Evolutionary conservation across 2,329 filamentous ascomycete species (phyloP).

Genomic region (Trichoderma sp.): DNA sequence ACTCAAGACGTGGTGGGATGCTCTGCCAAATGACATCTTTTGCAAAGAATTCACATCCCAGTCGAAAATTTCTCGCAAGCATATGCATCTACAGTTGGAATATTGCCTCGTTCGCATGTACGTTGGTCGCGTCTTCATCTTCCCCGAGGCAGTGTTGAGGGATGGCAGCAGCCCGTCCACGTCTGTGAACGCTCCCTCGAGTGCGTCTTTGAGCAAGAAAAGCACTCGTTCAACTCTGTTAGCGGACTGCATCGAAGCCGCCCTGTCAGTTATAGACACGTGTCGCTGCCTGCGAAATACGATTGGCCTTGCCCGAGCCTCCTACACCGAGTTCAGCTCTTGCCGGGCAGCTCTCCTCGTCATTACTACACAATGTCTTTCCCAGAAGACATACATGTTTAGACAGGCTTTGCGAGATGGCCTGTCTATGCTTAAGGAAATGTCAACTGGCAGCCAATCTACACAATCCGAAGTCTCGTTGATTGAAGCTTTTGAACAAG

Average conservation of each 20-base stretch:
- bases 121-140: conserved; percentile 55
- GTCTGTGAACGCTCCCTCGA: conserved; percentile 31
- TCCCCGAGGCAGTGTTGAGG: conserved; percentile 37
- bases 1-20: conserved; percentile 43
- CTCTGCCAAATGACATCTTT: conserved; percentile 35
- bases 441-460: conserved; percentile 54
- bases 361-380: conserved; percentile 43
- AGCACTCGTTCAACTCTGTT: conserved; percentile 45
- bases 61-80: conserved; percentile 46
- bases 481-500: conserved; percentile 54
- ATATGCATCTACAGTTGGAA: conserved; percentile 53
- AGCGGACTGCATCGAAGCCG: conserved; percentile 54
- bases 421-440: conserved; percentile 52
- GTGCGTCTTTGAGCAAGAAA: conserved; percentile 32
- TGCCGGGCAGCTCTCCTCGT: conserved; percentile 56
- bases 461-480: conserved; percentile 55
- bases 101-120: conserved; percentile 57
- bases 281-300: conserved; percentile 51
- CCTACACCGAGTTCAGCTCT: conserved; percentile 58
- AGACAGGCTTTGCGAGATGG: conserved; percentile 50
- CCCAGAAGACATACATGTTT: conserved; percentile 41
- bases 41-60: conserved; percentile 43
- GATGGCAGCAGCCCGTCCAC: conserved; percentile 35
- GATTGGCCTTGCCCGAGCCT: conserved; percentile 55
- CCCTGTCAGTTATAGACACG: conserved; percentile 51